Percentiles rank a stretch among this genome's conserved stretches.
Conservation (phyloP, 352 stramenopile genomes). For the Globisporangium polare region DNA sequence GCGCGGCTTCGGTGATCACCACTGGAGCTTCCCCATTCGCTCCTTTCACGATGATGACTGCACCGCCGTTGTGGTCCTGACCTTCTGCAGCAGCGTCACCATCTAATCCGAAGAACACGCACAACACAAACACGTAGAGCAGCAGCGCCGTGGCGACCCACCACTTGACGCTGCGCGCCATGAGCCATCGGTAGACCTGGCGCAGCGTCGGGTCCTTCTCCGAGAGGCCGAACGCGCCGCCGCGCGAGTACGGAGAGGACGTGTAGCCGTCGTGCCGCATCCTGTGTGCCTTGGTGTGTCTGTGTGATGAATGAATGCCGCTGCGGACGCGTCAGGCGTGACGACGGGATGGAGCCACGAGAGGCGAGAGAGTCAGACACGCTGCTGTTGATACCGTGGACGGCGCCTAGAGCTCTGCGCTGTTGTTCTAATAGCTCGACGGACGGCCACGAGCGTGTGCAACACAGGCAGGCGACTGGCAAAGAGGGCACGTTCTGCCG, state of each 20-base stretch:
- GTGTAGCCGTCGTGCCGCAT: background rate
- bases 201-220: conserved; percentile 7
- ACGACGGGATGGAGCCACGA: background rate
- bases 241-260: conserved; percentile 2
- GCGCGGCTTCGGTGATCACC: background rate
- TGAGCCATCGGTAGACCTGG: conserved; percentile 7
- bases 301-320: background rate
- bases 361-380: background rate
- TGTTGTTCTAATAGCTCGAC: too few species aligned
- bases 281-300: background rate
- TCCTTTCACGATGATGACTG: background rate
- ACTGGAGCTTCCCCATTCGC: background rate
- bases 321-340: background rate
- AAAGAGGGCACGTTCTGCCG: too few species aligned
- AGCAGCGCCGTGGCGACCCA: conserved; percentile 7
- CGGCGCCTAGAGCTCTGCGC: too few species aligned
- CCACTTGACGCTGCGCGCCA: conserved; percentile 10
- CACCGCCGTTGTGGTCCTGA: background rate
- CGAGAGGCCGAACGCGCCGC: conserved; percentile 6
- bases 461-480: too few species aligned
- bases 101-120: conserved; percentile 6
- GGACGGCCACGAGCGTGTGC: too few species aligned
- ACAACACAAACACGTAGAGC: conserved; percentile 9
- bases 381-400: too few species aligned
- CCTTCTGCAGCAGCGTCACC: background rate